Conservation (phyloP, 2,329 filamentous ascomycete species). For the Bimuria novae-zelandiae region DNA sequence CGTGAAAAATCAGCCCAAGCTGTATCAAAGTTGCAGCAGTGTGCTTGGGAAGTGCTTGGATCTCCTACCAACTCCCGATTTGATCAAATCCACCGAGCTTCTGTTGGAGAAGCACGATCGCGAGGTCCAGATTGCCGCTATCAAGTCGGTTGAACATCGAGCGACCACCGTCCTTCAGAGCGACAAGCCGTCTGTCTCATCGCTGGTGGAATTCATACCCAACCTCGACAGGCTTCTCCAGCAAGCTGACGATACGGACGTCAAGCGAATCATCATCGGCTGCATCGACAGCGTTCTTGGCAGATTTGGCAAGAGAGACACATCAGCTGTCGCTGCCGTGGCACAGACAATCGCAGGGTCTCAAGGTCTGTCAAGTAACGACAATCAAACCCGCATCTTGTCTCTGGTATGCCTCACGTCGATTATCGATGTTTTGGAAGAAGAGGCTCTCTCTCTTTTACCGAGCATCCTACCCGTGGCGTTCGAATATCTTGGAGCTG, state of each 20-base stretch:
- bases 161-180: slow-evolving; percentile 74
- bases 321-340: slow-evolving; percentile 73
- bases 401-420: slow-evolving; percentile 89
- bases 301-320: slow-evolving; percentile 92
- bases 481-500: slow-evolving; percentile 71
- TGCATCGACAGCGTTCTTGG: slow-evolving; percentile 93
- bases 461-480: slow-evolving; percentile 75
- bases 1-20: slow-evolving; percentile 52
- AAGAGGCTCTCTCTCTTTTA: slow-evolving; percentile 82
- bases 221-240: slow-evolving; percentile 77
- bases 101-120: slow-evolving; percentile 77
- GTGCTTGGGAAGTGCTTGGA: slow-evolving; percentile 80
- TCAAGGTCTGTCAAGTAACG: slow-evolving; percentile 74
- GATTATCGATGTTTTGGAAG: slow-evolving; percentile 83
- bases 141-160: slow-evolving; percentile 73
- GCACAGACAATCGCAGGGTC: slow-evolving; percentile 77
- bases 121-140: slow-evolving; percentile 74
- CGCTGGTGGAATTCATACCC: slow-evolving; percentile 78
- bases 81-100: slow-evolving; percentile 84
- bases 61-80: slow-evolving; percentile 82
- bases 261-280: slow-evolving; percentile 83
- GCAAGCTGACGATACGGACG: slow-evolving; percentile 70
- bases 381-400: slow-evolving; percentile 76
- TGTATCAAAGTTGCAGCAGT: slow-evolving; percentile 60
- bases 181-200: slow-evolving; percentile 69